A percentile compares a stretch with the other conserved stretches of the same genome.
These are phyloP conservation scores for Chlorella sp. DNA, from an alignment of 139 green algal genomes.

Conservation along the genomic window DNA sequence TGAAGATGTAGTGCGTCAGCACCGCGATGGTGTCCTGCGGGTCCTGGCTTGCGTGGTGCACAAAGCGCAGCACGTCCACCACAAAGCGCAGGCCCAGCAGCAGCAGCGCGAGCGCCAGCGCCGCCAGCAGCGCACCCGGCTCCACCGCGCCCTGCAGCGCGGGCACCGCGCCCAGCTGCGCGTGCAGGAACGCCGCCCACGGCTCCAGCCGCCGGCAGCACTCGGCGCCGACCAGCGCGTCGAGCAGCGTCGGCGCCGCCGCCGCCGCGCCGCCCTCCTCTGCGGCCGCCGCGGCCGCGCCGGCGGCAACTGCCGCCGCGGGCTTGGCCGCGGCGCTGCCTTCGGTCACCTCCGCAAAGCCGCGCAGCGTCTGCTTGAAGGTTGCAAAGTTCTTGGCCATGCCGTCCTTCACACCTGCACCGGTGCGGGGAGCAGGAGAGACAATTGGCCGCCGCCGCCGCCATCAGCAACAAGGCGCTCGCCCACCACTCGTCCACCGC, in stretches of 20 bases:
- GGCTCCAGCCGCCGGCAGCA: slow-evolving; percentile 3
- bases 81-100: slow-evolving; percentile 22
- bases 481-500: too few relatives aligned
- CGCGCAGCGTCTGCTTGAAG: neutral
- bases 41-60: slow-evolving; percentile 7
- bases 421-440: too few relatives aligned
- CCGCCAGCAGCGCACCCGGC: slow-evolving; percentile 1
- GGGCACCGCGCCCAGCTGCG: slow-evolving; percentile 1
- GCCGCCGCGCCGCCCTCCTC: neutral
- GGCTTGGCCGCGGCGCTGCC: neutral
- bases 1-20: slow-evolving; percentile 25
- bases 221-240: neutral
- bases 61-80: slow-evolving; percentile 29
- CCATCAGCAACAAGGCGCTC: too few relatives aligned
- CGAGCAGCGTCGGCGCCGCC: neutral
- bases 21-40: slow-evolving; percentile 27
- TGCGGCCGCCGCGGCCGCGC: neutral
- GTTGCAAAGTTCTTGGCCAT: slow-evolving; percentile 21
- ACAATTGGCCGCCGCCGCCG: too few relatives aligned
- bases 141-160: neutral
- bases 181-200: slow-evolving; percentile 34
- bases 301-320: neutral
- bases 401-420: slow-evolving; percentile 27
- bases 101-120: slow-evolving; percentile 5
- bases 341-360: neutral